Base-by-base conservation (phyloP, 345 rosid genomes). In the Dipteronia dyeriana region DNA sequence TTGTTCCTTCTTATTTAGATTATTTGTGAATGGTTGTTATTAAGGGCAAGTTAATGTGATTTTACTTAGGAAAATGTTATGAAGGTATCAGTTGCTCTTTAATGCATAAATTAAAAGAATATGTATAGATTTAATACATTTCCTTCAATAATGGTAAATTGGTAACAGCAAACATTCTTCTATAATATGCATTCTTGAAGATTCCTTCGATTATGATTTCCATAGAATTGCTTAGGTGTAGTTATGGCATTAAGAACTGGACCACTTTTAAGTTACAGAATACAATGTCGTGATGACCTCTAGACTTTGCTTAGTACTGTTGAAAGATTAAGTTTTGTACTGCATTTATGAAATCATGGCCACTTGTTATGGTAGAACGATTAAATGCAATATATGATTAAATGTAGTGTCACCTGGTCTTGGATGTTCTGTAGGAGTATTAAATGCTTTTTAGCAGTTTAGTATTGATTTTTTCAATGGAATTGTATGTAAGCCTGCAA, bases 251-350 rank as follows among this genome's bases (percentile, higher is more conserved):
- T 5, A 16, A 22, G 41, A 8, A 19, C 61, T 34, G 45, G 63
- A 34, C 41, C 56, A 70, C 75, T 71, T 71, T 19, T 31, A 71
- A 56, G 51, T 45, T 56, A 38, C 51, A 34, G 19, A 70, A 53
- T 29, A 70, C 9, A 29, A 17, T 9, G 22, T 51, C 12, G 5
- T 53, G 39, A 10, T 9, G 60, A 41, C 23, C 13, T 70, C 62
- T 2, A 17, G 62, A 31, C 25, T 68, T 45, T 26, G 31, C 68
- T 64, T 31, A 47, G 16, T 63, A 34, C 57, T 16, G 3, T 53
- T 16, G n/a, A 53, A 16, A 53, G 57, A 53, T 1, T 11, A 49
- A 11, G 16, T 49, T 13, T 49, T 4, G 54, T 17, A 53, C 16
- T 14, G 57, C 57, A 53, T 53, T 53, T 53, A 53, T 53, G n/a